Evolutionary conservation across 2,329 filamentous ascomycete species (phyloP).

Genomic region (Aureobasidium subglaciale): DNA sequence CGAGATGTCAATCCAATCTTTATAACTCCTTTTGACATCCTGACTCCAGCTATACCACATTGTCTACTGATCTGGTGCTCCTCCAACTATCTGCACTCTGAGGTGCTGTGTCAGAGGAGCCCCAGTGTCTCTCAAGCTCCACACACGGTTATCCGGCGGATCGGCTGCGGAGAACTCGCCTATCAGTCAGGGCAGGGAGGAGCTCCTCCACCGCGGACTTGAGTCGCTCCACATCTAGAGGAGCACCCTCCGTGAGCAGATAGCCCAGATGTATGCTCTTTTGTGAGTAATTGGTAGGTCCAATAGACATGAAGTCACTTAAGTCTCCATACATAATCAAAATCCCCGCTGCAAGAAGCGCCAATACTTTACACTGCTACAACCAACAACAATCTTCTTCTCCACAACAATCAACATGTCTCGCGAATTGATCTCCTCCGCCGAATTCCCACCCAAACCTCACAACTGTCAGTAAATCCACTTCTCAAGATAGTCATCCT

Average conservation of each 20-base stretch:
- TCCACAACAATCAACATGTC: slow-evolving; percentile 30
- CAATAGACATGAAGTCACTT: too few relatives aligned
- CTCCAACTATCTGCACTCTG: too few relatives aligned
- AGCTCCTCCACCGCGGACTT: not conserved
- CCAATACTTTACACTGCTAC: too few relatives aligned
- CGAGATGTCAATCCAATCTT: not conserved
- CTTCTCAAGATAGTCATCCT: too few relatives aligned
- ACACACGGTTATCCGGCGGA: not conserved
- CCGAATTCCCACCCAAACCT: slow-evolving; percentile 41
- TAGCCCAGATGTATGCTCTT: not conserved
- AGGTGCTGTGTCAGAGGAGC: too few relatives aligned
- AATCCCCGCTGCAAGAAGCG: not conserved
- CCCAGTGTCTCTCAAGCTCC: not conserved
- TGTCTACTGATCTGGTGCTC: too few relatives aligned
- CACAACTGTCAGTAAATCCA: slow-evolving; percentile 40
- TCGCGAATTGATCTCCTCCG: slow-evolving; percentile 41
- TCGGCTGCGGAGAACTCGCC: not conserved
- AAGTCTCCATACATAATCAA: not conserved
- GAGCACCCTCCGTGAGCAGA: too few relatives aligned
- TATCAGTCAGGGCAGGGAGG: not conserved
- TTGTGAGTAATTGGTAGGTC: not conserved
- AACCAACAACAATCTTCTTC: not conserved
- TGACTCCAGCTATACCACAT: too few relatives aligned
- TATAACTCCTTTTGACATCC: not conserved
- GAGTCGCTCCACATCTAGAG: not conserved